Evolutionary conservation across 345 rosid species (phyloP), one percentile per base, ranked within the genome.

Genomic region (Leavenworthia alabamica): DNA sequence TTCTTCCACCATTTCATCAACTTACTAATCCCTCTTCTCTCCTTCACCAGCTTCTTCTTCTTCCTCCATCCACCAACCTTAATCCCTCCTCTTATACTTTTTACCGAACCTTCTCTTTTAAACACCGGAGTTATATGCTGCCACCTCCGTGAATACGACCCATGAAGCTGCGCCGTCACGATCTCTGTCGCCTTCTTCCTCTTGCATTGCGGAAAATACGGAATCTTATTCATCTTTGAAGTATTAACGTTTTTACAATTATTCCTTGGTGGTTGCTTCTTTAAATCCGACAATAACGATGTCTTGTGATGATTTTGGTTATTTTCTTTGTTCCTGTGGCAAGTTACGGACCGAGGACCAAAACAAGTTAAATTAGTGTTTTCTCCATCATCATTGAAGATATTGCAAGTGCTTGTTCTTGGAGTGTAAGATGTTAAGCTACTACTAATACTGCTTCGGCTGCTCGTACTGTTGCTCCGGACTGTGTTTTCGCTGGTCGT

Each of bases 371-470:
- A 31, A 48, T 7, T 55, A 67, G 22, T 57, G 39, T 66, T 44
- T 76, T 71, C n/a, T n/a, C n/a, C n/a, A n/a, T n/a, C n/a, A n/a
- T n/a, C n/a, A n/a, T n/a, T 50, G 45, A 68, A 75, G 66, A 40
- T 71, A n/a, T 76, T 80, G 35, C 68, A 70, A 70, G 52, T 70
- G 71, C 79, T 82, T 47, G 90, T 80, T 72, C 96, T 82, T 60
- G 68, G 68, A 52, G 73, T 69, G 40, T 53, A 67, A 41, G 66
- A 59, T 6, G 59, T 44, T 1, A 84, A 78, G 37, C 87, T 84
- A 76, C 91, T 76, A 63, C 80, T 60, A 43, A 68, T 73, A 71
- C 91, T 88, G 78, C 84, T 84, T 52, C 88, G 76, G 74, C 95
- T 86, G 27, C 81, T 87, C 2, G 78, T 72, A 52, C 95, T 90